Evolutionary conservation across 768 basidiomycete species (phyloP).

Genomic region (Amylocystis lapponica): DNA sequence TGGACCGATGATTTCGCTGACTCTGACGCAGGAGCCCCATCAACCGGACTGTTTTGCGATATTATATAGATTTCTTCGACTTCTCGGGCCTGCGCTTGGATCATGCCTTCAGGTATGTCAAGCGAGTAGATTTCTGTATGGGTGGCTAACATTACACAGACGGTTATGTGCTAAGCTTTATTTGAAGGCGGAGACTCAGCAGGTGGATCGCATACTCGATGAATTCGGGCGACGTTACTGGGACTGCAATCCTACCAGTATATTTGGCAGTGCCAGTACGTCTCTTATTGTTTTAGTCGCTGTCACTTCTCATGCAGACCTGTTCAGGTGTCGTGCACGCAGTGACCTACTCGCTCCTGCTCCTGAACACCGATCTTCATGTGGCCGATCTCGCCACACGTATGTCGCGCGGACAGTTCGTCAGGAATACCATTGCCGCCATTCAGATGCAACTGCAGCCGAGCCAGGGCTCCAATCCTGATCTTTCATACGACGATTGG

Average conservation of each 20-base stretch:
- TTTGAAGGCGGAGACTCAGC: constrained; percentile 94
- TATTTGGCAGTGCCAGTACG: constrained; percentile 86
- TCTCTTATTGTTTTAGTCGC: constrained; percentile 6
- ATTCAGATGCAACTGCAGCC: constrained; percentile 77
- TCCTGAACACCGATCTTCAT: constrained; percentile 96
- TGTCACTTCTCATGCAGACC: constrained; percentile 3
- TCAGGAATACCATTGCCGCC: constrained; percentile 84
- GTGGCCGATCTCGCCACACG: constrained; percentile 83
- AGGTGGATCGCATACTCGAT: constrained; percentile 94
- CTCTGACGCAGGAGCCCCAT: constrained; percentile 52
- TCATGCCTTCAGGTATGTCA: constrained; percentile 75
- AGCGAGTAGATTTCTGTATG: not conserved
- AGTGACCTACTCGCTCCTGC: constrained; percentile 84
- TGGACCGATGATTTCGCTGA: not conserved
- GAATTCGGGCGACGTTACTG: constrained; percentile 88
- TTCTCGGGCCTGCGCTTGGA: constrained; percentile 80
- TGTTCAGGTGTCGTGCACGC: constrained; percentile 88
- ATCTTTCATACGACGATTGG: constrained; percentile 61
- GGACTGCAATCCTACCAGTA: constrained; percentile 76
- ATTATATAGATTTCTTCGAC: constrained; percentile 89
- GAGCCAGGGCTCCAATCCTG: constrained; percentile 48
- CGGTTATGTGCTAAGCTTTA: constrained; percentile 87
- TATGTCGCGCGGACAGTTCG: constrained; percentile 91
- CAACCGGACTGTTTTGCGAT: constrained; percentile 67
- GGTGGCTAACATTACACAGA: constrained; percentile 32